Evolutionary conservation across 1,139 yeast genomes (phyloP).

Genomic region (Debaryomycetaceae sp.): DNA sequence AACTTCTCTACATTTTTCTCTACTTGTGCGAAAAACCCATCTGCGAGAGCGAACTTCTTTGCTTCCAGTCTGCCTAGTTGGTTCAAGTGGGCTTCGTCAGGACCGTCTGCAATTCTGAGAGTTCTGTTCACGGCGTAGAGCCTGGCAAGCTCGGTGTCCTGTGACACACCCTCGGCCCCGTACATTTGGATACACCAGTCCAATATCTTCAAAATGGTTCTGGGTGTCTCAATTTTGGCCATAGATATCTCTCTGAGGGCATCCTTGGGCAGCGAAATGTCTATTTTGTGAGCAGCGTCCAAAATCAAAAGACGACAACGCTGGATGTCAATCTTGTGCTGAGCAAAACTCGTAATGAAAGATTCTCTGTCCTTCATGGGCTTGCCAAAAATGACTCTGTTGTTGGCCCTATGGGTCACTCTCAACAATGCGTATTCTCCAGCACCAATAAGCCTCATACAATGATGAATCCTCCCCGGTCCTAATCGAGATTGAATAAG

Average conservation of each 20-base stretch:
- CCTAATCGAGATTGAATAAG: constrained; percentile 69
- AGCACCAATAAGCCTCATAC: constrained; percentile 67
- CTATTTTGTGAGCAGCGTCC: constrained; percentile 66
- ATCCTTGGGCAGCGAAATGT: constrained; percentile 50
- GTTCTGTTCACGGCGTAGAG: constrained; percentile 58
- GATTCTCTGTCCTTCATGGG: constrained; percentile 53
- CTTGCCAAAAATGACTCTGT: constrained; percentile 56
- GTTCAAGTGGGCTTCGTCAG: constrained; percentile 68
- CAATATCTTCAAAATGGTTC: constrained; percentile 49
- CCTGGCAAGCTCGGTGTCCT: constrained; percentile 60
- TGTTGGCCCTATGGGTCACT: constrained; percentile 54
- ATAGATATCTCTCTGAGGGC: constrained; percentile 63
- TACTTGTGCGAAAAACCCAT: constrained; percentile 28
- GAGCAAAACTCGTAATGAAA: constrained; percentile 52
- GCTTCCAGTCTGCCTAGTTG: constrained; percentile 55
- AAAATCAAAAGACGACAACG: constrained; percentile 57
- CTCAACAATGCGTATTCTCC: constrained; percentile 60
- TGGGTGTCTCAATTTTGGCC: constrained; percentile 68
- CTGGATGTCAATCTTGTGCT: constrained; percentile 55
- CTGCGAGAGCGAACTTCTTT: constrained; percentile 30
- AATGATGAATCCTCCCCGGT: constrained; percentile 73
- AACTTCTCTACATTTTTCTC: constrained; percentile 20
- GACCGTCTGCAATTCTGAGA: constrained; percentile 70
- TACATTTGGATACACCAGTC: constrained; percentile 70
- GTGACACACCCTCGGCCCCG: constrained; percentile 69